These are phyloP conservation scores for Epichloe glyceriae DNA, from an alignment of 2,329 filamentous ascomycete genomes.

Conservation along the genomic window DNA sequence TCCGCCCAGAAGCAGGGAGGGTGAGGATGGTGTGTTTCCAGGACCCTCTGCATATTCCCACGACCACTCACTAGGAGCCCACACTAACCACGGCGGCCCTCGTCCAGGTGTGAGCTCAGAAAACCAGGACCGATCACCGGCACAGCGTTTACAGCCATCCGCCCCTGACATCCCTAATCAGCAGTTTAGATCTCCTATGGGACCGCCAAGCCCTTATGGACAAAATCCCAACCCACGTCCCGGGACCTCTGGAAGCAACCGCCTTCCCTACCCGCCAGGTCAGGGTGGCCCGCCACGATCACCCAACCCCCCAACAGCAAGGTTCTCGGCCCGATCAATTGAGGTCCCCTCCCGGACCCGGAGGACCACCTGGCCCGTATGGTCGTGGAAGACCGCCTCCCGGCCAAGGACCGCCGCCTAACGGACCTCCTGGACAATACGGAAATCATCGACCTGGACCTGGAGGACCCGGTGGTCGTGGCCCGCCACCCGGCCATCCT, in stretches of 20 bases:
- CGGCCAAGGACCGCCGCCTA: slow-evolving; percentile 8
- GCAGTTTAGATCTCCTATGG: slow-evolving; percentile 32
- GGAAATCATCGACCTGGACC: slow-evolving; percentile 15
- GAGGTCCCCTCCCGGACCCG: slow-evolving; percentile 5
- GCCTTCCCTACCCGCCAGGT: slow-evolving; percentile 18
- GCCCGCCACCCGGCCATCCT: slow-evolving; percentile 11
- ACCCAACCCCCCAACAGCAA: slow-evolving; percentile 17
- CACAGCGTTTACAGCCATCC: slow-evolving; percentile 25
- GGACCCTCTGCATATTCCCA: slow-evolving; percentile 39
- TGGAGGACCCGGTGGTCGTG: slow-evolving; percentile 11
- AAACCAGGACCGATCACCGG: slow-evolving; percentile 20
- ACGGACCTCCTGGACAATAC: slow-evolving; percentile 9
- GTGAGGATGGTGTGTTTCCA: slow-evolving; percentile 20
- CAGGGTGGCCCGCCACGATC: slow-evolving; percentile 12
- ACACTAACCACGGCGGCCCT: slow-evolving; percentile 41
- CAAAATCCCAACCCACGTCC: slow-evolving; percentile 19
- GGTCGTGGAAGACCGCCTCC: slow-evolving; percentile 11
- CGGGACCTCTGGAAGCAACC: slow-evolving; percentile 19
- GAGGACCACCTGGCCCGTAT: slow-evolving; percentile 11
- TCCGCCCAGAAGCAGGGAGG: slow-evolving; percentile 17
- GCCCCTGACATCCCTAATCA: slow-evolving; percentile 27
- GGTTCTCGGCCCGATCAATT: slow-evolving; percentile 15
- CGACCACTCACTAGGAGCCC: slow-evolving; percentile 35
- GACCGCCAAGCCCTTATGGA: slow-evolving; percentile 19
- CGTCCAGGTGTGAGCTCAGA: slow-evolving; percentile 37